Evolutionary conservation across 1,284 basidiomycete genomes (phyloP), one percentile per base, ranked within the genome.

Genomic region (Sanghuangporus weigelae): DNA sequence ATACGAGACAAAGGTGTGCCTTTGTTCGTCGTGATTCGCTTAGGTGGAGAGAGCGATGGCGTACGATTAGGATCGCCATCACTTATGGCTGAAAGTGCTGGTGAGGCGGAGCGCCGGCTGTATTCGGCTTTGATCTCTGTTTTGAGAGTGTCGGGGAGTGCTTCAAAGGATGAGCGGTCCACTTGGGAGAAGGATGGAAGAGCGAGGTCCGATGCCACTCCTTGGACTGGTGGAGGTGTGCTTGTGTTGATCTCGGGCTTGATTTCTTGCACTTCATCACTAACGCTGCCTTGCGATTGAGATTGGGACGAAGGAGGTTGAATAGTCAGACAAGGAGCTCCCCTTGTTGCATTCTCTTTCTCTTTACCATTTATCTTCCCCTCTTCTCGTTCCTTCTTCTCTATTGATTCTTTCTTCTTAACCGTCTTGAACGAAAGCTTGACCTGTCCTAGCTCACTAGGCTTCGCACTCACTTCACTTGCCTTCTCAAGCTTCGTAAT

Each of bases 401-500:
- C 11, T 14, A 23, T 39, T 14, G 36, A 62, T 36, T 23, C n/a
- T 46, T 38, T 44, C 48, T 60, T 63, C 12, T 74, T 70, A 31
- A 71, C 63, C 60, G 68, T 72, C 60, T 77, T 79, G 73, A 91
- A 92, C 0, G 79, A 76, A 21, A 90, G 72, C 19, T 77, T 76
- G 1, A 74, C 78, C 69, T 90, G 89, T 7, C 82, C 84, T 12
- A 73, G 69, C 31, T 75, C 76, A 10, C 70, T 54, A n/a, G n/a
- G n/a, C 16, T 50, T 38, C 26, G n/a, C 12, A 39, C 16, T 66
- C 60, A 67, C 70, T 62, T 35, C 66, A 63, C 69, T 68, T 7
- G 71, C 64, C 23, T 81, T 73, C 71, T 95, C 93, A 0, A 97
- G 81, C 73, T 96, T 97, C 70, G 91, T 89, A n/a, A 98, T 84